These are phyloP conservation scores for Colletotrichum sojae DNA, from an alignment of 2,329 filamentous ascomycete species.

Conservation along the genomic window DNA sequence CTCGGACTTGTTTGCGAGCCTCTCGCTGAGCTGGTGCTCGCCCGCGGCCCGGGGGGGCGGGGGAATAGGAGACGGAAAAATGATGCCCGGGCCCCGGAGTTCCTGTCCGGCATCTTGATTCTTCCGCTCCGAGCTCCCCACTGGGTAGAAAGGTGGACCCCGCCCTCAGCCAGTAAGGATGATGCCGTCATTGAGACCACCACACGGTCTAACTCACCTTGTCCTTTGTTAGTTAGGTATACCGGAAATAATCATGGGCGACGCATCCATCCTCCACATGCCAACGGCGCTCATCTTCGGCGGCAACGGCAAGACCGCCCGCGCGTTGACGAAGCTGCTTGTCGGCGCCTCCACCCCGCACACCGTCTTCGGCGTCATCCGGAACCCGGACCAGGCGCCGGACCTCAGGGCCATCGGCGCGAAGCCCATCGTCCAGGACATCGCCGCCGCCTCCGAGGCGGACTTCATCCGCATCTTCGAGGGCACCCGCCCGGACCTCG, in stretches of 20 bases:
- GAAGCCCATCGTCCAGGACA: slow-evolving; percentile 57
- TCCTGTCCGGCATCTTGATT: not conserved
- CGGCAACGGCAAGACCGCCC: slow-evolving; percentile 46
- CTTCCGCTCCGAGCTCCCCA: slow-evolving; percentile 22
- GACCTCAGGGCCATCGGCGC: slow-evolving; percentile 57
- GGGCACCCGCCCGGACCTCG: slow-evolving; percentile 48
- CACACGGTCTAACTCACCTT: too few relatives aligned
- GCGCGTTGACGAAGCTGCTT: slow-evolving; percentile 44
- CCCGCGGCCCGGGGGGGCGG: too few relatives aligned
- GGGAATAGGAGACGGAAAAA: not conserved
- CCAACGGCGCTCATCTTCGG: slow-evolving; percentile 46
- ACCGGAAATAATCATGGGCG: slow-evolving; percentile 33
- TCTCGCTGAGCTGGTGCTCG: too few relatives aligned
- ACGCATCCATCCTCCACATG: slow-evolving; percentile 42
- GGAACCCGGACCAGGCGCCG: slow-evolving; percentile 49
- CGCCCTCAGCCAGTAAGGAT: slow-evolving; percentile 6
- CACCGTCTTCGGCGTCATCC: slow-evolving; percentile 48
- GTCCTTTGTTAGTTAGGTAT: not conserved
- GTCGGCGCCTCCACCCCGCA: slow-evolving; percentile 35
- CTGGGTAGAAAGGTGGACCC: not conserved
- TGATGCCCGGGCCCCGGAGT: not conserved
- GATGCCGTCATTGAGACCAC: slow-evolving; percentile 25
- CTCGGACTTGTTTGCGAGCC: too few relatives aligned
- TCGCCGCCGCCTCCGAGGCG: slow-evolving; percentile 54
- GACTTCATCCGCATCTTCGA: slow-evolving; percentile 55